Evolutionary conservation across 768 basidiomycete species (phyloP).

Genomic region (Tricholoma hemisulphureum): DNA sequence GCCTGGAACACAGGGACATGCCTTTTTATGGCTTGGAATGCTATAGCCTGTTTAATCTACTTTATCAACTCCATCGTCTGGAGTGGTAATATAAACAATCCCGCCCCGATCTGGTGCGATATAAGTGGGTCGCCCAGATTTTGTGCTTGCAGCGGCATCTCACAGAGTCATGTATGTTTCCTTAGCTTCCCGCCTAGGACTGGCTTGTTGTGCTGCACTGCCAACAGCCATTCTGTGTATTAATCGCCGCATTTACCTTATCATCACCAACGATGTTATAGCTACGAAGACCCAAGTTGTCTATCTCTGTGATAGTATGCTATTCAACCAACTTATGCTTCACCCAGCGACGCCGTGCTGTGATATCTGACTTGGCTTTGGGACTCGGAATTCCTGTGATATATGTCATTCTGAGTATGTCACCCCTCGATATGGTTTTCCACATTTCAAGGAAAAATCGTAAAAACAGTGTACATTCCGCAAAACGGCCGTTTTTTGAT

Average conservation of each 20-base stretch:
- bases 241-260: neutral
- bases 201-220: neutral
- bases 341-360: neutral
- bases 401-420: constrained; percentile 32
- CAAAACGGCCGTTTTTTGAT: constrained; percentile 63
- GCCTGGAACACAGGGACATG: constrained; percentile 65
- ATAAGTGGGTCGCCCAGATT: constrained; percentile 37
- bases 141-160: neutral
- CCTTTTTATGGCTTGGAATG: constrained; percentile 66
- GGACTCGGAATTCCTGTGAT: neutral
- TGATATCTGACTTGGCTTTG: neutral
- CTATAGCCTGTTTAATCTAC: constrained; percentile 50
- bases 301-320: neutral
- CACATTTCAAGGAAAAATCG: neutral
- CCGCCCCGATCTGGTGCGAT: constrained; percentile 63
- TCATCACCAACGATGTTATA: neutral
- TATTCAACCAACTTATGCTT: neutral
- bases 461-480: constrained; percentile 42
- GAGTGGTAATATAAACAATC: constrained; percentile 53
- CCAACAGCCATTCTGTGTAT: neutral
- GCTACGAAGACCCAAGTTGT: neutral
- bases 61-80: constrained; percentile 72
- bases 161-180: neutral
- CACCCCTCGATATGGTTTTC: too few species aligned
- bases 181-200: neutral